phyloP scores from a whole-genome alignment of 306 rosid genomes.

The Cucurbita pepo region DNA sequence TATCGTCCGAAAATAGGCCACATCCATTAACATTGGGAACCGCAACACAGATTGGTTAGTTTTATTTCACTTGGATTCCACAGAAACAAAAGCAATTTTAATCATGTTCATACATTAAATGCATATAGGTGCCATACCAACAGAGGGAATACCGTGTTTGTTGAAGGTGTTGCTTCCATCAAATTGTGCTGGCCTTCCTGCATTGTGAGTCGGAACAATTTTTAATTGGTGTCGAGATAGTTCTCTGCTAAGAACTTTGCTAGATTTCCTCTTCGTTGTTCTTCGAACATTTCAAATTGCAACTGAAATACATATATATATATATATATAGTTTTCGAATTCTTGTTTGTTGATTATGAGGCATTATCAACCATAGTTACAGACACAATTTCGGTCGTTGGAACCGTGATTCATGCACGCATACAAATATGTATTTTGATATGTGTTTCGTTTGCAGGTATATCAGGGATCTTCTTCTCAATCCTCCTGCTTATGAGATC shows the following conservation, averaged over 20 bases:
- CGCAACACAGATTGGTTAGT: slow-evolving; percentile 89
- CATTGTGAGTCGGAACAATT: slow-evolving; percentile 33
- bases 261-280: background rate
- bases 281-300: background rate
- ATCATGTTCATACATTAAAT: slow-evolving; percentile 2
- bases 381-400: background rate
- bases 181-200: slow-evolving; percentile 69
- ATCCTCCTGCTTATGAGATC: slow-evolving; percentile 83
- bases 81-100: background rate
- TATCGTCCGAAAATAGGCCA: slow-evolving; percentile 58
- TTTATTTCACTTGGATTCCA: slow-evolving; percentile 6
- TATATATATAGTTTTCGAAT: background rate
- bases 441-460: slow-evolving; percentile 30
- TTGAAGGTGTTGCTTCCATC: slow-evolving; percentile 77
- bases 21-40: slow-evolving; percentile 67
- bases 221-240: background rate
- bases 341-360: background rate
- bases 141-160: slow-evolving; percentile 91
- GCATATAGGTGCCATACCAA: slow-evolving; percentile 68
- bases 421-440: background rate
- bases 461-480: slow-evolving; percentile 73
- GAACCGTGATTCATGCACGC: background rate
- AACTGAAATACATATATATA: background rate
- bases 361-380: background rate
- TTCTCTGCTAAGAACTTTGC: background rate